Conservation (phyloP, 257 asterid genomes). For the Solanum chmielewskii region DNA sequence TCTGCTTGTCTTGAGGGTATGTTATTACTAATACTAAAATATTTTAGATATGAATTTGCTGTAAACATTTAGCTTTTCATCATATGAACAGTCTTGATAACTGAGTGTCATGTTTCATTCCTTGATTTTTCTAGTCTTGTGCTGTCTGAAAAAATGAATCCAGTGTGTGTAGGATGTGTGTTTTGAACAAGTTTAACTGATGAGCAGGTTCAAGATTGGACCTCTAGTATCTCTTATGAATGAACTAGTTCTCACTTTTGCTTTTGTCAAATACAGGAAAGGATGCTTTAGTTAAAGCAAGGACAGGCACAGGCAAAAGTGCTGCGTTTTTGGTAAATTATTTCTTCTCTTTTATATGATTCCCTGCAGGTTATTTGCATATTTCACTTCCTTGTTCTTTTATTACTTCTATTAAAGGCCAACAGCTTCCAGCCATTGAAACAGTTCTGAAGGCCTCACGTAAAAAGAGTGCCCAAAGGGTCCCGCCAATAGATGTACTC, state of each 20-base stretch:
- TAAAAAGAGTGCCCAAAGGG: conserved; percentile 19
- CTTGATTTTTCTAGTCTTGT: background rate
- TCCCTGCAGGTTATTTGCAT: background rate
- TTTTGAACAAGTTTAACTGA: background rate
- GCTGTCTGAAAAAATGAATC: background rate
- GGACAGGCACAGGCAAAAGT: conserved; percentile 95
- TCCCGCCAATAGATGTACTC: conserved; percentile 56
- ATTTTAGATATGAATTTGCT: background rate
- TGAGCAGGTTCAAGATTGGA: background rate
- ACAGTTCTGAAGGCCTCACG: conserved; percentile 74
- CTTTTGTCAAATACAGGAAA: conserved; percentile 33
- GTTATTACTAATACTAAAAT: background rate
- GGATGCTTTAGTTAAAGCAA: conserved; percentile 86
- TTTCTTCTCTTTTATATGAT: background rate
- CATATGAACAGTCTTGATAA: background rate
- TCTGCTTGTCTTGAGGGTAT: conserved; percentile 67
- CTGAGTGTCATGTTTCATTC: background rate
- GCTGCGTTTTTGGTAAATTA: conserved; percentile 76
- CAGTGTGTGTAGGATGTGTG: background rate
- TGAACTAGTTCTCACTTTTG: background rate
- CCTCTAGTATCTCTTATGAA: background rate
- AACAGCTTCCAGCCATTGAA: conserved; percentile 99
- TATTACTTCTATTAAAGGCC: conserved; percentile 46
- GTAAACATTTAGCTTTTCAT: background rate
- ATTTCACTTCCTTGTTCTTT: background rate